Percentiles rank a stretch among this genome's conserved stretches.
Evolutionary conservation across 805 yeast species (phyloP).

Genomic region (Pichia cephalocereana): DNA sequence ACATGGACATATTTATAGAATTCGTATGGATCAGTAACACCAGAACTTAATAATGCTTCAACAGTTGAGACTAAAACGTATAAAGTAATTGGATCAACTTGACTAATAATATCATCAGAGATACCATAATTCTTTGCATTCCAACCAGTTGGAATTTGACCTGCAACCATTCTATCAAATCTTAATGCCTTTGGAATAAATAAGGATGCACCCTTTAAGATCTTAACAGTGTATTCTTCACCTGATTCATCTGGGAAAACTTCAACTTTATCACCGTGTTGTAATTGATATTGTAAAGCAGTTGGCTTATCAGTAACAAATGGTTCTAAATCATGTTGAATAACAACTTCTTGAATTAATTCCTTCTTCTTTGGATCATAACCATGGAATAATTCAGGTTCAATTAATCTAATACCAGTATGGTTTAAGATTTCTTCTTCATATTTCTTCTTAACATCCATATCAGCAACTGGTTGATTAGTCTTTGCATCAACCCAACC

Average conservation of each 20-base stretch:
- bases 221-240: constrained; percentile 85
- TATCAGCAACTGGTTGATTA: constrained; percentile 86
- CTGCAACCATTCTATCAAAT: constrained; percentile 70
- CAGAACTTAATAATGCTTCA: constrained; percentile 88
- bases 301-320: constrained; percentile 93
- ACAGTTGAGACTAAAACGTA: constrained; percentile 89
- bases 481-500: constrained; percentile 99
- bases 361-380: constrained; percentile 93
- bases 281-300: constrained; percentile 87
- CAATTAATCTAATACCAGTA: constrained; percentile 93
- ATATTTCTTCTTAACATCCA: constrained; percentile 84
- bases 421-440: constrained; percentile 85
- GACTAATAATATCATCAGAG: constrained; percentile 82
- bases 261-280: constrained; percentile 92
- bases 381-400: constrained; percentile 89
- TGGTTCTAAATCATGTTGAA: constrained; percentile 94
- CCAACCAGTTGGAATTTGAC: constrained; percentile 99
- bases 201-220: constrained; percentile 88
- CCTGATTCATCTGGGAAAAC: constrained; percentile 69
- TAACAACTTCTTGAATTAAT: constrained; percentile 88
- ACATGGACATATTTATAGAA: constrained; percentile 97
- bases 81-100: constrained; percentile 94
- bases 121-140: constrained; percentile 91
- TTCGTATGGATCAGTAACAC: constrained; percentile 97
- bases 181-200: constrained; percentile 80